Base-by-base conservation (phyloP, 2,329 filamentous ascomycete genomes). In the Remersonia thermophila region DNA sequence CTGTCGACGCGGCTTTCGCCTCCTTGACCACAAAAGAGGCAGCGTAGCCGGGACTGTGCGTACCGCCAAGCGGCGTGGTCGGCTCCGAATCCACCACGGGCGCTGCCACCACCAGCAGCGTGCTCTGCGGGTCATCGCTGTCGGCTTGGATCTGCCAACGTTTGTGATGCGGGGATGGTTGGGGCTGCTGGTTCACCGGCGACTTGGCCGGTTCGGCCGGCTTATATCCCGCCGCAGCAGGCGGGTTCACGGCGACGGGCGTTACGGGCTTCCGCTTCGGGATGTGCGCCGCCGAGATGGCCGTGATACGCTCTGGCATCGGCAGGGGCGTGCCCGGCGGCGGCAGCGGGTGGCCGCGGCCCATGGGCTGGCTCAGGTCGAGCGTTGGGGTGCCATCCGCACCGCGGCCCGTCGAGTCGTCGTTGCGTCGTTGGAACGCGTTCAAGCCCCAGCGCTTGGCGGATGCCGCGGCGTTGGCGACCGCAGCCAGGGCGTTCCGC, bases 321-420 rank as follows among this genome's bases (percentile, higher is more conserved):
- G 86, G 85, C 1, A 93, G 66, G 3, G 86, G 85, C 30, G 71
- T 77, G 2, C 85, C 86, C 2, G 81, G 83, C 7, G 85, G 84
- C 32, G 84, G 85, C 13, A 93, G 63, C 1, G 85, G 85, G 47
- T 81, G 79, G 0, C 85, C 85, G 27, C 85, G 72, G 1, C 86
- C 86, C 63, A 93, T 85, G 2, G 85, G 85, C 48, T 83, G 73
- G 45, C 55, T 59, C 40, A 71, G 46, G 58, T 74, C 55, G 42
- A 73, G 31, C 12, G 47, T 23, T 9, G 20, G 20, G 9, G 20
- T 9, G 20, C 20, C 20, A 23, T 23, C 20, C 5, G 20, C 20
- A 9, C 20, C 20, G 20, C 20, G 20, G n/a, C n/a, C n/a, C n/a
- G n/a, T n/a, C 20, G 20, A 23, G 20, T 23, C 20, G 20, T 23